Conservation (phyloP, 1,284 basidiomycete species). For the Cutaneotrichosporon mucoides region DNA sequence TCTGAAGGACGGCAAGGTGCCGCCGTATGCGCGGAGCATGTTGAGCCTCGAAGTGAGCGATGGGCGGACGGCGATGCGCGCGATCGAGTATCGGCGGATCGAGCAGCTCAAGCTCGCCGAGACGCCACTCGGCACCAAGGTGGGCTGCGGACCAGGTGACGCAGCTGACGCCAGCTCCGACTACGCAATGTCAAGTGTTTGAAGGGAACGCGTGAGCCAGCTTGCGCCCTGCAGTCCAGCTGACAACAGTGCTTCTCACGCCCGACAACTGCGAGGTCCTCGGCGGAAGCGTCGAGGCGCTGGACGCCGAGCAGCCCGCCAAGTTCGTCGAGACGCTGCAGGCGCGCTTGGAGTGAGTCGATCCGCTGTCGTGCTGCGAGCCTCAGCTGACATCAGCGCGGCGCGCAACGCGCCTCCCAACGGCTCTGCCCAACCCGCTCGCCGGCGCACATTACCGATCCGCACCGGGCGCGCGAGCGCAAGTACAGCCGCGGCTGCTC, state of each 20-base stretch:
- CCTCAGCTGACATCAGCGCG: conserved; percentile 22
- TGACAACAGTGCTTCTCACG: conserved; percentile 34
- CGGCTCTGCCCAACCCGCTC: not conserved
- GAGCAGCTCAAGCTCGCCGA: conserved; percentile 36
- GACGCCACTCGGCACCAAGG: conserved; percentile 45
- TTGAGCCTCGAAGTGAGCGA: conserved; percentile 41
- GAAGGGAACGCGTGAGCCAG: conserved; percentile 23
- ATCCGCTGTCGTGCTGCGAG: too few relatives aligned
- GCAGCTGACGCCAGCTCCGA: conserved; percentile 30
- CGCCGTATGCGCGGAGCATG: conserved; percentile 46
- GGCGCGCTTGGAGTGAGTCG: conserved; percentile 25
- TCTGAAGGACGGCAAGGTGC: conserved; percentile 18
- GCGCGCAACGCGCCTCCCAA: conserved; percentile 6
- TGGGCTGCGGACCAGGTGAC: conserved; percentile 20
- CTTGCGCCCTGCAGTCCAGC: not conserved
- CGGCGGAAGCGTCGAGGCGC: conserved; percentile 34
- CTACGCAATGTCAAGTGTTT: conserved; percentile 36
- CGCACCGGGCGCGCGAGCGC: not conserved
- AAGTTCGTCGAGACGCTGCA: conserved; percentile 30
- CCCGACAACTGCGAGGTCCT: conserved; percentile 37
- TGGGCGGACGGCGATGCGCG: conserved; percentile 36
- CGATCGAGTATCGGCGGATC: conserved; percentile 44
- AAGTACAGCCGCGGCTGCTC: too few relatives aligned
- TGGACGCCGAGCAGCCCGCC: conserved; percentile 35
- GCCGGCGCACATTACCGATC: not conserved